phyloP scores from a whole-genome alignment of 805 yeast species.

The Scheffersomyces spartinae region DNA sequence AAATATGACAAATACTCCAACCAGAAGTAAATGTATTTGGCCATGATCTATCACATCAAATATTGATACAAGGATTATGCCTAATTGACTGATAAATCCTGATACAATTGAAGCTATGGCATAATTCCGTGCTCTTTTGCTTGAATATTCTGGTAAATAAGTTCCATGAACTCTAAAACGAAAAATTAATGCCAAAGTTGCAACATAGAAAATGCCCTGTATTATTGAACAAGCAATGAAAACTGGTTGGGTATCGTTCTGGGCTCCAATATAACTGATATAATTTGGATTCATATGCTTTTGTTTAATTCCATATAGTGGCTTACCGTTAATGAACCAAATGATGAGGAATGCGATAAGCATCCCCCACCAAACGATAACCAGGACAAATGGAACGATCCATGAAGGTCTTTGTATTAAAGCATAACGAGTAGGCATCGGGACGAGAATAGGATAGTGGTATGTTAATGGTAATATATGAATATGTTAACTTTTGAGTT shows the following conservation, averaged over 20 bases:
- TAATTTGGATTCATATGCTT: conserved; percentile 44
- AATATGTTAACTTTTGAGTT: too few relatives aligned
- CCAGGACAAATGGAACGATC: conserved; percentile 62
- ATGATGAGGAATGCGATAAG: conserved; percentile 62
- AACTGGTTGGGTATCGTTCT: conserved; percentile 71
- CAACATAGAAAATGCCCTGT: conserved; percentile 65
- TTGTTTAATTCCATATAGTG: conserved; percentile 48
- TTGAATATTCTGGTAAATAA: conserved; percentile 43
- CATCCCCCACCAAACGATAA: conserved; percentile 86
- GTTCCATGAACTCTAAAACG: conserved; percentile 44
- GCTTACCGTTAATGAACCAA: conserved; percentile 78
- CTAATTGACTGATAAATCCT: conserved; percentile 55
- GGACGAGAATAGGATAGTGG: too few relatives aligned
- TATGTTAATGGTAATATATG: too few relatives aligned
- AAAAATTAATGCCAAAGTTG: conserved; percentile 53
- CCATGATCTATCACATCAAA: conserved; percentile 53
- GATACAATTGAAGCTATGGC: conserved; percentile 31
- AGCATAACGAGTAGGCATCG: too few relatives aligned
- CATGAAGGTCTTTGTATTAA: too few relatives aligned
- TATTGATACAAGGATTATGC: conserved; percentile 62
- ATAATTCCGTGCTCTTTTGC: conserved; percentile 28
- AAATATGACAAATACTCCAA: conserved; percentile 59
- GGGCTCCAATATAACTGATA: conserved; percentile 82
- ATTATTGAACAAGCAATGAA: conserved; percentile 70
- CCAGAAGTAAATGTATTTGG: conserved; percentile 55